A percentile compares a stretch with the other conserved stretches of the same genome.
Evolutionary conservation across 2,329 filamentous ascomycete species (phyloP).

Genomic region (Pestalotiopsis sp.): DNA sequence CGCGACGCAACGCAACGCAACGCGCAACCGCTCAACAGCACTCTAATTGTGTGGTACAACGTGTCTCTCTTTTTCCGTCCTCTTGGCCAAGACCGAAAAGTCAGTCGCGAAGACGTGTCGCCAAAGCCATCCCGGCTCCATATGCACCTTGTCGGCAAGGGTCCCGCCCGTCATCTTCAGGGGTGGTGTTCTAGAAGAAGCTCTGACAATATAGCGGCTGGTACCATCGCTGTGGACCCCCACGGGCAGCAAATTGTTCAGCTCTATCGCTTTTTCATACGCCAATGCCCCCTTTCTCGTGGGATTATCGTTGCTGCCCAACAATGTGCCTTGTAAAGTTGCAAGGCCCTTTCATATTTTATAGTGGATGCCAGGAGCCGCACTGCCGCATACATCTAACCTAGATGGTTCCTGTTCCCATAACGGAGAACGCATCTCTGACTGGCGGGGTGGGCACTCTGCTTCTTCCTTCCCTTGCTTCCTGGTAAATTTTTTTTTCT

Average conservation of each 20-base stretch:
- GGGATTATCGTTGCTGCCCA: conserved; percentile 6
- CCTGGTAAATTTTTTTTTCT: background rate
- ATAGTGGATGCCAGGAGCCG: background rate
- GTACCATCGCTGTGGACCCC: background rate
- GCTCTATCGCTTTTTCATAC: background rate
- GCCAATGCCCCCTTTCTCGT: background rate
- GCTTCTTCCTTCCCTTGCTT: background rate
- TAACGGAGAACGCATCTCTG: background rate
- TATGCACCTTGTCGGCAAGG: background rate
- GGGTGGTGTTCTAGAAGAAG: conserved; percentile 7
- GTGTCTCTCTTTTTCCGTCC: no score
- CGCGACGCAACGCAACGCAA: background rate
- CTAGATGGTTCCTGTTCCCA: background rate
- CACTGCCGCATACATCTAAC: background rate
- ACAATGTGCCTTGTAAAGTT: background rate
- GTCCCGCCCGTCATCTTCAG: background rate
- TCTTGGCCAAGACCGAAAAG: no score
- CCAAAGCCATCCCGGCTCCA: background rate
- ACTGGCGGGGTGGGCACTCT: background rate
- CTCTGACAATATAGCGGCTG: background rate
- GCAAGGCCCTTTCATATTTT: background rate
- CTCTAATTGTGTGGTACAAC: no score
- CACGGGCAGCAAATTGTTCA: conserved; percentile 1
- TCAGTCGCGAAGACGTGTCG: background rate
- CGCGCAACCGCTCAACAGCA: background rate